Conservation (phyloP, 2,329 filamentous ascomycete genomes). For the Cladosporium sp. region DNA sequence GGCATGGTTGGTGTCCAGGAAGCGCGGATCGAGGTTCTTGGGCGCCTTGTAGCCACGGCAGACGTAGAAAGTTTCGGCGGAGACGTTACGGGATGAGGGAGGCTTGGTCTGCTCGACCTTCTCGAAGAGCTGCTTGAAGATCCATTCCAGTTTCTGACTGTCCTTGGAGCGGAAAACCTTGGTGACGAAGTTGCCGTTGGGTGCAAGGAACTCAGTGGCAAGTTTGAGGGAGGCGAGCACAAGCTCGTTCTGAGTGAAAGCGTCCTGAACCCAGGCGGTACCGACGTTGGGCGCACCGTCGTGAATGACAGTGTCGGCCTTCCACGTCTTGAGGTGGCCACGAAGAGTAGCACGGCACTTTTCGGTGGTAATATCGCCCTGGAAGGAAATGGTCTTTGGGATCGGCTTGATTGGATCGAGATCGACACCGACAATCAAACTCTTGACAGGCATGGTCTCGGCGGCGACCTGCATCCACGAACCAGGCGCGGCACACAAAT, state of each 20-base stretch:
- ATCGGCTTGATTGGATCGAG: slow-evolving; percentile 93
- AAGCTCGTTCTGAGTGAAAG: slow-evolving; percentile 93
- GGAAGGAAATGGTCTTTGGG: slow-evolving; percentile 88
- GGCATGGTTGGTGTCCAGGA: slow-evolving; percentile 82
- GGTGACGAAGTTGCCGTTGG: slow-evolving; percentile 90
- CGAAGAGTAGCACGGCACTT: slow-evolving; percentile 89
- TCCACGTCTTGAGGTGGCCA: slow-evolving; percentile 89
- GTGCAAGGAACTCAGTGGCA: slow-evolving; percentile 84
- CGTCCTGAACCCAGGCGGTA: slow-evolving; percentile 97
- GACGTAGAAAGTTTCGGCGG: slow-evolving; percentile 97
- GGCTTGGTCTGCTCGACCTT: slow-evolving; percentile 98
- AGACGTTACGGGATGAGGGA: slow-evolving; percentile 90
- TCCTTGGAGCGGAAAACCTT: slow-evolving; percentile 98
- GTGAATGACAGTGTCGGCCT: slow-evolving; percentile 91
- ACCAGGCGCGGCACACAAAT: slow-evolving; percentile 95
- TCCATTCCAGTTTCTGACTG: slow-evolving; percentile 93
- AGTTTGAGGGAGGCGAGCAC: slow-evolving; percentile 87
- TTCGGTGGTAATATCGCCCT: slow-evolving; percentile 96
- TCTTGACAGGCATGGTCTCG: slow-evolving; percentile 87
- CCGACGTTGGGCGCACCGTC: slow-evolving; percentile 97
- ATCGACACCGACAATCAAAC: slow-evolving; percentile 92
- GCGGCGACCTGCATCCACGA: slow-evolving; percentile 96
- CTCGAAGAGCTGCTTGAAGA: slow-evolving; percentile 92
- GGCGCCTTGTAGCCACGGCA: slow-evolving; percentile 94
- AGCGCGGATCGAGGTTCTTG: slow-evolving; percentile 86